These are phyloP conservation scores for Penicillium sp. DNA, from an alignment of 2,329 filamentous ascomycete genomes.

Conservation along the genomic window DNA sequence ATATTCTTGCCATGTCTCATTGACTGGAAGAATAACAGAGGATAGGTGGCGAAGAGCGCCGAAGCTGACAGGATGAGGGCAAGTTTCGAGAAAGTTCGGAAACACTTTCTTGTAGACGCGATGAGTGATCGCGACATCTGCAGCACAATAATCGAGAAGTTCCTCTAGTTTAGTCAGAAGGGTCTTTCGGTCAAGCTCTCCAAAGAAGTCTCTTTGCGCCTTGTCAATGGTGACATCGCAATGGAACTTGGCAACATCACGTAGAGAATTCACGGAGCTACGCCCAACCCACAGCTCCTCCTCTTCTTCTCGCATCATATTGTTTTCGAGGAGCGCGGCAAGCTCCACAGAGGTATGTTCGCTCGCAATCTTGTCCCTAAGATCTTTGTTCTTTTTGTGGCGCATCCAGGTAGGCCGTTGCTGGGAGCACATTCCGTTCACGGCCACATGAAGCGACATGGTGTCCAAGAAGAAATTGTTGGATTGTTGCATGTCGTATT, in stretches of 20 bases:
- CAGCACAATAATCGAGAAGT: constrained; percentile 87
- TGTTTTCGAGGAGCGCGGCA: constrained; percentile 62
- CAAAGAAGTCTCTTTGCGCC: constrained; percentile 76
- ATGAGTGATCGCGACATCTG: constrained; percentile 88
- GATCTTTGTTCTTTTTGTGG: constrained; percentile 81
- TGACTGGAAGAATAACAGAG: constrained; percentile 83
- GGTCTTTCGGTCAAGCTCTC: constrained; percentile 66
- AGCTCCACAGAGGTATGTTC: constrained; percentile 67
- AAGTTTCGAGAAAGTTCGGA: constrained; percentile 78
- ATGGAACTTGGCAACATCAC: constrained; percentile 95
- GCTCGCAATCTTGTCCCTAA: constrained; percentile 70
- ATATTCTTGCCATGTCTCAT: constrained; percentile 82
- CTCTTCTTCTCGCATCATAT: constrained; percentile 68
- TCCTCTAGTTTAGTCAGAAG: constrained; percentile 69
- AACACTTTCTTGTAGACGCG: constrained; percentile 92
- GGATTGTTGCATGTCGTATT: constrained; percentile 78
- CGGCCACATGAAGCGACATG: constrained; percentile 95
- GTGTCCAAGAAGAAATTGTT: constrained; percentile 88
- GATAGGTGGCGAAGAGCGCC: constrained; percentile 89
- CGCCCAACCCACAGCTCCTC: constrained; percentile 93
- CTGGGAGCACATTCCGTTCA: constrained; percentile 97
- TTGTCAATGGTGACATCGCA: constrained; percentile 90
- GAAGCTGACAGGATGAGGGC: constrained; percentile 95
- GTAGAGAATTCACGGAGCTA: constrained; percentile 89
- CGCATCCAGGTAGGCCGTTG: constrained; percentile 97